Evolutionary conservation across 495 filamentous ascomycete species (phyloP), one percentile per base, ranked within the genome.

Genomic region (Penicillium salamii): DNA sequence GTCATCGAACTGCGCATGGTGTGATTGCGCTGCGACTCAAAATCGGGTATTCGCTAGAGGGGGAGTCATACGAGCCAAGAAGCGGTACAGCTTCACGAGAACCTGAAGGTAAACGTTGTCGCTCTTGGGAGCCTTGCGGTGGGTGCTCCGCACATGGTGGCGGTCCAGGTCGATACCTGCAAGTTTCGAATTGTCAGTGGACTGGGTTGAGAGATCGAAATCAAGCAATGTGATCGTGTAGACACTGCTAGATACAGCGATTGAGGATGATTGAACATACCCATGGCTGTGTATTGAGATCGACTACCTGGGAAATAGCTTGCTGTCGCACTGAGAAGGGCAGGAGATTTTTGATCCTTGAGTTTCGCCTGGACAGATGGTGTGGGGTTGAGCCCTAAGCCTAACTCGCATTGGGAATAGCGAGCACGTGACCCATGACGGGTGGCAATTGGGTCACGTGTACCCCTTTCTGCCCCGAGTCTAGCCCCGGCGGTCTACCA

Each of bases 21-120:
- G 33, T 41, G 17, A 34, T 42, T 52, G 47, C 52, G 40, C 56
- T 49, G 42, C 24, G 37, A 53, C 38, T 8, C 34, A 19, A 11
- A 18, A 48, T 21, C 48, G 46, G 52, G 37, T 28, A 50, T 34
- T 23, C 23, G 8, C 8, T 26, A 8, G 23, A 8, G 52, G 39
- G 37, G 29, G 33, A 37, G 51, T 84, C 90, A 76, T 88, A 95
- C 92, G 91, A 62, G 91, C 87, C 63, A 98, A 78, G 86, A 98
- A 98, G 77, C 87, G 86, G 84, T 97, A 98, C 21, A 98, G 88
- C 85, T 97, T 97, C 76, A 97, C 91, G 67, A 97, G 80, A 58
- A 98, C 86, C 81, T 91, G 90, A 65, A 97, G 80, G 77, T 97
- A 97, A 59, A 91, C 89, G 79, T 98, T 97, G 76, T 96, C 90